A percentile compares a stretch with the other conserved stretches of the same genome.
phyloP scores from a whole-genome alignment of 2,329 filamentous ascomycete genomes.

The Cercospora nicotianae region DNA sequence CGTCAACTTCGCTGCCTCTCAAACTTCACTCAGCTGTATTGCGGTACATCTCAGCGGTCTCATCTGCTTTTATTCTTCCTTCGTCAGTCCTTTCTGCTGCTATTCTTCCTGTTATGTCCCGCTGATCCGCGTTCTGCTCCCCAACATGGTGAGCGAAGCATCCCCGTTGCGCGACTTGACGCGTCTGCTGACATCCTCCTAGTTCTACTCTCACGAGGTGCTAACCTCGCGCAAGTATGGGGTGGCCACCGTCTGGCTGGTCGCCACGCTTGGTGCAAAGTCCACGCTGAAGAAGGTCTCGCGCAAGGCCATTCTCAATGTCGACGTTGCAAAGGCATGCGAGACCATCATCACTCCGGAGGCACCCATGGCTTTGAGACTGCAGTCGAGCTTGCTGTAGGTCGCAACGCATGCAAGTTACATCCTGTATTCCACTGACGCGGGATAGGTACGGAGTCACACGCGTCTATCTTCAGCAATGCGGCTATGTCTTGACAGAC shows the following conservation, averaged over 20 bases:
- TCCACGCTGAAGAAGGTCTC: slow-evolving; percentile 71
- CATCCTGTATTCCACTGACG: slow-evolving; percentile 12
- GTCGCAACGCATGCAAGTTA: slow-evolving; percentile 26
- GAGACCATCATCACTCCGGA: slow-evolving; percentile 79
- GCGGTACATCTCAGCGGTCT: neutral
- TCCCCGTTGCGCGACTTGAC: neutral
- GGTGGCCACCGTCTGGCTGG: slow-evolving; percentile 91
- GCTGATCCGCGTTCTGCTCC: neutral
- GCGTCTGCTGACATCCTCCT: neutral
- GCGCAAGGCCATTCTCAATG: slow-evolving; percentile 82
- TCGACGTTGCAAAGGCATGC: slow-evolving; percentile 84
- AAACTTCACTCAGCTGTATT: neutral
- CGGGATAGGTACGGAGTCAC: slow-evolving; percentile 69
- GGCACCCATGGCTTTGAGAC: slow-evolving; percentile 81
- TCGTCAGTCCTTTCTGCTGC: neutral
- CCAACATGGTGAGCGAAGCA: slow-evolving; percentile 4
- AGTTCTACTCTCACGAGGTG: slow-evolving; percentile 49
- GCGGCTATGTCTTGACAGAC: slow-evolving; percentile 79
- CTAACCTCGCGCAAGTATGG: slow-evolving; percentile 85
- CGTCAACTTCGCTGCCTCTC: neutral
- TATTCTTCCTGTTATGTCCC: neutral
- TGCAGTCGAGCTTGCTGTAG: slow-evolving; percentile 84
- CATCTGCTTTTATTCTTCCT: neutral
- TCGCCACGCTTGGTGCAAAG: slow-evolving; percentile 80
- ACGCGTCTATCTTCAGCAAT: slow-evolving; percentile 84